These are phyloP conservation scores for Glonium stellatum DNA, from an alignment of 495 filamentous ascomycete genomes.

Conservation along the genomic window DNA sequence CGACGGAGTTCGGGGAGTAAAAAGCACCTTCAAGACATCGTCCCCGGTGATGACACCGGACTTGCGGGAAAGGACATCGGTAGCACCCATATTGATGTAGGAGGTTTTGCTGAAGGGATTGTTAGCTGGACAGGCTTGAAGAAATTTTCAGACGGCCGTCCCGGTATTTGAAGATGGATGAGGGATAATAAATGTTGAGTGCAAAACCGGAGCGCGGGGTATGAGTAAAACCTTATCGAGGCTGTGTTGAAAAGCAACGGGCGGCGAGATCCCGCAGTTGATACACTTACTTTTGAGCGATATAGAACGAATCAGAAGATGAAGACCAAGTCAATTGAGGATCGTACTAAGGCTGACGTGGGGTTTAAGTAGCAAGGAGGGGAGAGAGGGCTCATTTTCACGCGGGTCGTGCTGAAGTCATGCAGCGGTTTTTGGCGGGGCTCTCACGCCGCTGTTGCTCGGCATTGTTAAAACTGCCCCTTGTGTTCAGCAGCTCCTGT, in stretches of 20 bases:
- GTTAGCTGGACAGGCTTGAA: neutral
- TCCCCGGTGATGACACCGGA: conserved; percentile 80
- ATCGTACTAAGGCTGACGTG: neutral
- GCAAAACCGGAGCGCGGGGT: neutral
- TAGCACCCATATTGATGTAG: neutral
- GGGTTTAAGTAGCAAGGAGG: neutral
- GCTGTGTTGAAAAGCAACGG: neutral
- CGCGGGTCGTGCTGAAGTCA: neutral
- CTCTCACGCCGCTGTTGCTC: conserved; percentile 4
- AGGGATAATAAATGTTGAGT: conserved; percentile 3
- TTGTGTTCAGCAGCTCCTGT: neutral
- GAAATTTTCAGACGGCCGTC: neutral
- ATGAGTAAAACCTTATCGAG: neutral
- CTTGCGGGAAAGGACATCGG: conserved; percentile 62
- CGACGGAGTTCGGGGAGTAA: neutral
- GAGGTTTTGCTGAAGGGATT: neutral
- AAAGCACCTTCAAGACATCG: conserved; percentile 54
- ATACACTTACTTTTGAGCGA: neutral
- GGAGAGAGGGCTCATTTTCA: neutral
- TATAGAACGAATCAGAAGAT: neutral
- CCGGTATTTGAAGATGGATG: neutral
- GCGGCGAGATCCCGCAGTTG: neutral
- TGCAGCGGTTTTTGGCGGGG: neutral
- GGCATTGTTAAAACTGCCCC: conserved; percentile 13
- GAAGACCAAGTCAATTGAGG: neutral